Base-by-base conservation (phyloP, 768 basidiomycete genomes). In the Amanita rubescens region DNA sequence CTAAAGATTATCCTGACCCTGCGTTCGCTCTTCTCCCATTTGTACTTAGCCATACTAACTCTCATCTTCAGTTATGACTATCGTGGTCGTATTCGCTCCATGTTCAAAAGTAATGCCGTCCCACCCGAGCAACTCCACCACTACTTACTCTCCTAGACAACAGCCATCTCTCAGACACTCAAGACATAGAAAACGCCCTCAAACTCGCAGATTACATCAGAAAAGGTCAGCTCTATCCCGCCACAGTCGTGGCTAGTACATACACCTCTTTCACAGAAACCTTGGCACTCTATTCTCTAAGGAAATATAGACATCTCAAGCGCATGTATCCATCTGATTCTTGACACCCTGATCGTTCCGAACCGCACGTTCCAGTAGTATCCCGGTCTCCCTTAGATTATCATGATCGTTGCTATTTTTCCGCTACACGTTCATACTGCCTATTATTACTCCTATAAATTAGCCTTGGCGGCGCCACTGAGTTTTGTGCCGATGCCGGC, bases 161-260 rank as follows among this genome's bases (percentile, higher is more conserved):
- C 61, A 77, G 77, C 54, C 60, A 75, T 59, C 68, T 92, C 58
- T 82, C 76, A 15, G 79, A 87, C 59, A 73, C 74, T 55, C 75
- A 79, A 17, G 87, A 91, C 56, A 87, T 91, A 50, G 86, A 91
- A 69, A 81, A 76, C 54, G 88, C 89, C 0, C 69, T 91, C 54
- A 77, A 75, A 55, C 68, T 91, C 27, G 87, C 83, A 11, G 89
- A 91, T 64, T 91, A 90, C 59, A 91, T 93, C 67, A 89, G 84
- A 70, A 87, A 88, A 62, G 90, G 90, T 87, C 60, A 3, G 20
- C 5, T n/a, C 1, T 17, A 15, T 19, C 27, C 10, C 15, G 10
- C 44, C 27, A 46, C n/a, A 25, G 12, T n/a, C n/a, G n/a, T n/a
- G n/a, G n/a, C n/a, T n/a, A n/a, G n/a, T n/a, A n/a, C n/a, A n/a